Conservation (phyloP, 371 early-diverging fungal species). For the Lichtheimia corymbifera region DNA sequence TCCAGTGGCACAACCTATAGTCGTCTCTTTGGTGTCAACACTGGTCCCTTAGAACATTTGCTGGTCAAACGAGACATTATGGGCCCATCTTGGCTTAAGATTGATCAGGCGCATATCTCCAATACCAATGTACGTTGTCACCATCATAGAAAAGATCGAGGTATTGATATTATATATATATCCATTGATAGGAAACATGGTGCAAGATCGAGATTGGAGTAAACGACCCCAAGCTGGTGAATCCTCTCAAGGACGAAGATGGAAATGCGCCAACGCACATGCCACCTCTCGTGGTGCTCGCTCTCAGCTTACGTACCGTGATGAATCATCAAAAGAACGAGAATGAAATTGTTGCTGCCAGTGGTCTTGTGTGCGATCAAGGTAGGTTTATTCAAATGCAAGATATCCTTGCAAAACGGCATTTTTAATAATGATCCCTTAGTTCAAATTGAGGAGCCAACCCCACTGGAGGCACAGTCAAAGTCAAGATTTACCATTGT, state of each 20-base stretch:
- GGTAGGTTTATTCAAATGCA: constrained; percentile 24
- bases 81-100: constrained; percentile 96
- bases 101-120: constrained; percentile 51
- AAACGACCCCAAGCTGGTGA: constrained; percentile 72
- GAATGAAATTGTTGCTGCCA: constrained; percentile 87
- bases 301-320: constrained; percentile 79
- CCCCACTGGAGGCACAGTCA: constrained; percentile 38
- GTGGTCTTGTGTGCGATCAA: constrained; percentile 61
- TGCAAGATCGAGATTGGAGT: constrained; percentile 79
- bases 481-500: constrained; percentile 68
- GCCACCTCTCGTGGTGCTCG: constrained; percentile 88
- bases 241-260: constrained; percentile 55
- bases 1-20: constrained; percentile 82
- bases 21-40: constrained; percentile 87
- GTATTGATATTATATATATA: constrained; percentile 8
- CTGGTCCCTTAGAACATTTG: constrained; percentile 90
- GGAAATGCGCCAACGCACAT: constrained; percentile 39
- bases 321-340: constrained; percentile 77
- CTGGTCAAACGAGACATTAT: constrained; percentile 91
- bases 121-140: constrained; percentile 44
- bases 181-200: constrained; percentile 72
- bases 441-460: constrained; percentile 63
- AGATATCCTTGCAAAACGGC: no score
- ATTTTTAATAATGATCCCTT: not conserved
- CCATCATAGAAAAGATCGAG: no score